phyloP scores from a whole-genome alignment of 345 rosid species.

The Citrus unshiu region DNA sequence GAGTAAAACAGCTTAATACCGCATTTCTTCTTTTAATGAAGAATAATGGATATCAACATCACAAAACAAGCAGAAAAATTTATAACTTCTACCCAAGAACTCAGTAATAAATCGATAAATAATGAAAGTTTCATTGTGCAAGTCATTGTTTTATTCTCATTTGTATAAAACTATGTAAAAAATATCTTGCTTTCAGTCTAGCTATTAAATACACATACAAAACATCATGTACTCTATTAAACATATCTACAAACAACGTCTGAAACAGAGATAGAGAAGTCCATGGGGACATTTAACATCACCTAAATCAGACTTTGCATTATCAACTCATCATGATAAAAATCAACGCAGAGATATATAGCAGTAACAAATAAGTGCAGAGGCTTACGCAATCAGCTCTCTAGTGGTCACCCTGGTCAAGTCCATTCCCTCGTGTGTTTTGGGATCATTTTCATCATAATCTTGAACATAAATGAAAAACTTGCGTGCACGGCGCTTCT shows the following conservation, averaged over 20 bases:
- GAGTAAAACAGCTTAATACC: background rate
- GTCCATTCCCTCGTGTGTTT: slow-evolving; percentile 94
- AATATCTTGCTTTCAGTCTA: background rate
- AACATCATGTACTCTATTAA: background rate
- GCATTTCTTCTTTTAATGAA: background rate
- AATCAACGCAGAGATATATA: too few species aligned
- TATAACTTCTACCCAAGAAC: background rate
- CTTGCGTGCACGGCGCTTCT: slow-evolving; percentile 94
- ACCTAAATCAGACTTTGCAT: background rate
- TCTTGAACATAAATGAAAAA: slow-evolving; percentile 88
- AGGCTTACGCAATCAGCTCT: slow-evolving; percentile 79
- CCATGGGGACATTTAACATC: background rate
- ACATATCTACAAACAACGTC: background rate
- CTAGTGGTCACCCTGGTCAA: slow-evolving; percentile 79
- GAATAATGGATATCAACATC: background rate
- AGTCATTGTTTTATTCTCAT: background rate
- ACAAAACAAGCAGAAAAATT: background rate
- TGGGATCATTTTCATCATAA: slow-evolving; percentile 75
- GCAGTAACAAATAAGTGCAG: slow-evolving; percentile 5
- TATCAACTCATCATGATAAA: background rate
- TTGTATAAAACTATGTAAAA: background rate
- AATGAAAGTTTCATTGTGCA: background rate
- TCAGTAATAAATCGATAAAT: background rate
- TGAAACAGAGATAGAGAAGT: background rate
- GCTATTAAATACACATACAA: background rate